phyloP scores from a whole-genome alignment of 2,329 filamentous ascomycete genomes.

The Exophiala aquamarina region DNA sequence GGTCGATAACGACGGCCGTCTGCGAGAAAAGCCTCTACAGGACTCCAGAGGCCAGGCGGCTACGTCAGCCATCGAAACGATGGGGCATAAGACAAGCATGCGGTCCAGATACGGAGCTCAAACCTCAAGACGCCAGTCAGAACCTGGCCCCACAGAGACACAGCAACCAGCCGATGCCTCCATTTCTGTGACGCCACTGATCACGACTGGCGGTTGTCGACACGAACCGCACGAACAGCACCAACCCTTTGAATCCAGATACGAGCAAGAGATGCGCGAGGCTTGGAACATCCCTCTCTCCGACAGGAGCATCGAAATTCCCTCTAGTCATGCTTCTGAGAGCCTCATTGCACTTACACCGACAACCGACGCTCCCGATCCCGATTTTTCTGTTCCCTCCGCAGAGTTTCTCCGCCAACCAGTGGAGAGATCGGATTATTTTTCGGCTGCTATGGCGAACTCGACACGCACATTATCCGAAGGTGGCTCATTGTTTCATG shows the following conservation, averaged over 20 bases:
- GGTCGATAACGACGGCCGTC: slow-evolving; percentile 44
- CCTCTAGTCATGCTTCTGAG: slow-evolving; percentile 42
- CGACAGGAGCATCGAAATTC: slow-evolving; percentile 17
- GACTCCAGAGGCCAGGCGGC: neutral
- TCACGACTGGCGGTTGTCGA: neutral
- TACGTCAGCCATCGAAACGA: slow-evolving; percentile 4
- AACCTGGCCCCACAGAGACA: too few species aligned
- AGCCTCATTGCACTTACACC: slow-evolving; percentile 46
- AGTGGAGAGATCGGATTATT: slow-evolving; percentile 28
- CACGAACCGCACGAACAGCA: slow-evolving; percentile 8
- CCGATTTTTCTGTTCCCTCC: slow-evolving; percentile 26
- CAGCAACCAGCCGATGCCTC: too few species aligned
- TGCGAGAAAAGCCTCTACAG: slow-evolving; percentile 10
- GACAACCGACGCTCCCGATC: slow-evolving; percentile 38
- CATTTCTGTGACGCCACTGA: too few species aligned
- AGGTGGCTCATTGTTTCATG: slow-evolving; percentile 22
- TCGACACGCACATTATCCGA: slow-evolving; percentile 36
- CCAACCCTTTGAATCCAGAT: slow-evolving; percentile 25
- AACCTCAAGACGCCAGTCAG: too few species aligned
- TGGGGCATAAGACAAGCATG: neutral
- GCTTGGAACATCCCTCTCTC: slow-evolving; percentile 28
- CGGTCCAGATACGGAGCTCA: slow-evolving; percentile 1
- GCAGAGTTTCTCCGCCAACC: slow-evolving; percentile 18
- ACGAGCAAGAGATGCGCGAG: slow-evolving; percentile 30
- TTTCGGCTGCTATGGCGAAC: slow-evolving; percentile 26